phyloP scores from a whole-genome alignment of 2,329 filamentous ascomycete species.

The Ophiostoma novo-ulmi region DNA sequence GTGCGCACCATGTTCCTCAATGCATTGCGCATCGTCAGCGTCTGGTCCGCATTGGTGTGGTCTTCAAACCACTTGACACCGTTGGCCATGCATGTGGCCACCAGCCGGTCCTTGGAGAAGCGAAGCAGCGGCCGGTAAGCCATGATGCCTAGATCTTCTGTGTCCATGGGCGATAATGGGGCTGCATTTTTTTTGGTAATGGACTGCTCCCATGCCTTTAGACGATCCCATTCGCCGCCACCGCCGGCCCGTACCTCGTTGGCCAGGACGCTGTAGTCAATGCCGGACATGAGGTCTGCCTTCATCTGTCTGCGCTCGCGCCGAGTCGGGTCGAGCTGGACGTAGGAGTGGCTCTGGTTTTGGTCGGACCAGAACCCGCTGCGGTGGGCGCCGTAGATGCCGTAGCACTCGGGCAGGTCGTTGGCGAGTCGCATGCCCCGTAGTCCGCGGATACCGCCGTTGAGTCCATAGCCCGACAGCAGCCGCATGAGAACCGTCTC shows the following conservation, averaged over 20 bases:
- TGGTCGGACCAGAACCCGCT: conserved; percentile 56
- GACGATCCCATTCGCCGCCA: not conserved
- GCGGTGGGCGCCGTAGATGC: conserved; percentile 64
- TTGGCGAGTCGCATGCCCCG: conserved; percentile 60
- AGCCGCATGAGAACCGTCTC: conserved; percentile 85
- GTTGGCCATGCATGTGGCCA: conserved; percentile 66
- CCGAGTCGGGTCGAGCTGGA: conserved; percentile 35
- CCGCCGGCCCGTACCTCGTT: conserved; percentile 25
- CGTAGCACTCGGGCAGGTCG: conserved; percentile 79
- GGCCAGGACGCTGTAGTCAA: conserved; percentile 30
- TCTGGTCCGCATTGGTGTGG: conserved; percentile 70
- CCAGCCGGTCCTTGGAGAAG: conserved; percentile 68
- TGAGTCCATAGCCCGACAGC: conserved; percentile 58
- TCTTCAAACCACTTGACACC: conserved; percentile 76
- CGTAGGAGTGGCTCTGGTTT: conserved; percentile 33
- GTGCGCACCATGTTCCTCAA: conserved; percentile 59
- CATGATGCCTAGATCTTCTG: conserved; percentile 61
- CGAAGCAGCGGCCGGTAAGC: conserved; percentile 64
- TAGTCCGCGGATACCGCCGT: conserved; percentile 64
- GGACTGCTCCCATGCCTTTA: not conserved
- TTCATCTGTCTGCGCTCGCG: conserved; percentile 26
- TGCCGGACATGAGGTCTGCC: conserved; percentile 28
- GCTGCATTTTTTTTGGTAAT: conserved; percentile 8
- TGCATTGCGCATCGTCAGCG: conserved; percentile 74
- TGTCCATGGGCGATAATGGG: conserved; percentile 31